A percentile compares a stretch with the other conserved stretches of the same genome.
These are phyloP conservation scores for Vinca minor DNA, from an alignment of 257 asterid species.

Conservation along the genomic window DNA sequence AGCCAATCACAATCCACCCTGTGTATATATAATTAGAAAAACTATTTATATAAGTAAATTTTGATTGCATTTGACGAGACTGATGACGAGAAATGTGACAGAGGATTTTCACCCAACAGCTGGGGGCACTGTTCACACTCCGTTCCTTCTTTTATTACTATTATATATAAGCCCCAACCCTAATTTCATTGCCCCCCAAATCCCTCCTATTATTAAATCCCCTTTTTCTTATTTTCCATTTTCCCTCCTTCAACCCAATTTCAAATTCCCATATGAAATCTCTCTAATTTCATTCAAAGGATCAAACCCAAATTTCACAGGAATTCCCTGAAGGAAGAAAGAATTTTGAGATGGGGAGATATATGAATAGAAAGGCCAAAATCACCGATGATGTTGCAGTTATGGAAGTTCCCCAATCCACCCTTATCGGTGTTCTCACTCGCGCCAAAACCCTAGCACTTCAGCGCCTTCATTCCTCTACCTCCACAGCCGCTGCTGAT, in stretches of 20 bases:
- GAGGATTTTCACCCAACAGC: constrained; percentile 1
- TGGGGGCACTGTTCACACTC: too few relatives aligned
- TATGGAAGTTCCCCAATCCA: constrained; percentile 40
- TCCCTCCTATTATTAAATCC: too few relatives aligned
- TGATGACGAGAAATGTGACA: too few relatives aligned
- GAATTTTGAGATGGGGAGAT: constrained; percentile 38
- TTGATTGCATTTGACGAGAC: too few relatives aligned
- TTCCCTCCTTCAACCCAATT: background rate
- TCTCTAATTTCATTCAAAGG: constrained; percentile 1
- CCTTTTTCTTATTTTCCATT: too few relatives aligned
- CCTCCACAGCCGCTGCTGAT: constrained; percentile 11
- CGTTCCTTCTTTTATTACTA: constrained; percentile 3
- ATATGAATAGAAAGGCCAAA: constrained; percentile 48
- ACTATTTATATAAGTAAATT: too few relatives aligned
- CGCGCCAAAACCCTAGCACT: constrained; percentile 74
- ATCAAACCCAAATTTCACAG: too few relatives aligned
- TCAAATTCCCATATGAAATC: constrained; percentile 7
- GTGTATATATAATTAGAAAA: too few relatives aligned
- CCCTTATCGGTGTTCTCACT: constrained; percentile 65
- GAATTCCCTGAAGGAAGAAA: fast-evolving
- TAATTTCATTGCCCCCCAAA: background rate
- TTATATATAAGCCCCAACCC: too few relatives aligned
- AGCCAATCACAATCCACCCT: too few relatives aligned
- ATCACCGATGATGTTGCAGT: constrained; percentile 40
- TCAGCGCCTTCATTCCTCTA: constrained; percentile 38